Base-by-base conservation (phyloP, 192 early-diverging fungal species). In the Coemansia guatemalensis region DNA sequence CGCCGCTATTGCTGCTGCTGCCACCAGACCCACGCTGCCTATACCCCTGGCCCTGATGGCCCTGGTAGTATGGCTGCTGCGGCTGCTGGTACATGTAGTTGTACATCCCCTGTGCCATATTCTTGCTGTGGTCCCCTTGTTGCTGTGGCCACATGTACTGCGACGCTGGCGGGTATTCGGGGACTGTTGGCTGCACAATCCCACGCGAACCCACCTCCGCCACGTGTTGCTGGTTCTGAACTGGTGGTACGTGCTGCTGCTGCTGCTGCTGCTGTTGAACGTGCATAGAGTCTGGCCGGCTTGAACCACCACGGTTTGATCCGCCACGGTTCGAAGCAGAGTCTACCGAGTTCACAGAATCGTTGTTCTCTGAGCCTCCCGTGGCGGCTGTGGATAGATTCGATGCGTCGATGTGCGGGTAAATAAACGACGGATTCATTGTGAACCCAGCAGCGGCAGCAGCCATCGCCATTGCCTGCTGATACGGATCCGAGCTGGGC, bases 301-400 rank as follows among this genome's bases (percentile, higher is more conserved):
- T 60, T 3, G 35, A 23, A 4, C 29, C 29, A 30, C 29, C 29
- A 30, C 29, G 18, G 49, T 22, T 51, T 12, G 49, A 12, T 22
- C 53, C 62, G 18, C 66, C 73, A 3, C 64, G 62, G 64, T 69
- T 79, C 9, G 69, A 69, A 22, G 58, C n/a, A 9, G 76, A 67
- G 23, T 79, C 76, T 3, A 60, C 26, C 30, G 76, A 79, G 35
- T 73, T 52, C 21, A 70, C 67, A n/a, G 76, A 79, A 9, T 71
- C 76, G 60, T 63, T 79, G 71, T 79, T 69, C 39, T 79, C 70
- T 18, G 76, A 70, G 1, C 69, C 75, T 8, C 76, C 76, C 1
- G 71, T 79, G 18, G 76, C 76, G 11, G 71, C 76, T 5, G 70
- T 73, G 6, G 76, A 79, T 17, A 73, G 14, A 26, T 60, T 70